phyloP scores from a whole-genome alignment of 2,329 filamentous ascomycete genomes.

The Fusarium coffeatum region DNA sequence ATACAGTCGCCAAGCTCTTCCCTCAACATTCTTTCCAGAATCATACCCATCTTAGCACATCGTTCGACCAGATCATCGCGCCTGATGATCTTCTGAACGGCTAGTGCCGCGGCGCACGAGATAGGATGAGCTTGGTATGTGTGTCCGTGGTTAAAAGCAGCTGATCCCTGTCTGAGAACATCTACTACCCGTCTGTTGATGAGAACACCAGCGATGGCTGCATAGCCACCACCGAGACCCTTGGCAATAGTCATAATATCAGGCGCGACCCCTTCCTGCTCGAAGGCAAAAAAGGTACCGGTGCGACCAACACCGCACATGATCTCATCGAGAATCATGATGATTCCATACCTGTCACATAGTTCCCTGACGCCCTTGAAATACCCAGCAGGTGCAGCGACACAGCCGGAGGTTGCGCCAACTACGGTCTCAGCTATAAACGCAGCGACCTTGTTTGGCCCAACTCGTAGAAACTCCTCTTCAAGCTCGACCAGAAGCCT shows the following conservation, averaged over 20 bases:
- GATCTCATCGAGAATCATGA: slow-evolving; percentile 70
- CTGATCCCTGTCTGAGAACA: slow-evolving; percentile 51
- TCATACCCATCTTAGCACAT: slow-evolving; percentile 63
- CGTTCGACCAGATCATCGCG: slow-evolving; percentile 69
- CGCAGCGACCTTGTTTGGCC: slow-evolving; percentile 50
- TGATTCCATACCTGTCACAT: slow-evolving; percentile 65
- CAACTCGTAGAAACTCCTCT: slow-evolving; percentile 5
- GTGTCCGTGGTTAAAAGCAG: slow-evolving; percentile 63
- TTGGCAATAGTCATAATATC: slow-evolving; percentile 55
- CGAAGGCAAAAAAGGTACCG: slow-evolving; percentile 69
- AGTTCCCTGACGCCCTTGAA: slow-evolving; percentile 48
- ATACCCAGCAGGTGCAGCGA: slow-evolving; percentile 24
- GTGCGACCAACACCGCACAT: slow-evolving; percentile 68
- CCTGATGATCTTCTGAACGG: slow-evolving; percentile 69
- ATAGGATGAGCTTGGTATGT: slow-evolving; percentile 72
- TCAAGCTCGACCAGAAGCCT: neutral
- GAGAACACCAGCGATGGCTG: slow-evolving; percentile 70
- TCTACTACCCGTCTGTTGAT: slow-evolving; percentile 64
- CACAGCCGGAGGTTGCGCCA: slow-evolving; percentile 59
- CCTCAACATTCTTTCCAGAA: neutral
- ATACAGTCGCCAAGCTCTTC: neutral
- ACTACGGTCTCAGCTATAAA: slow-evolving; percentile 72
- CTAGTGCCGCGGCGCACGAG: slow-evolving; percentile 70
- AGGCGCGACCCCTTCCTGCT: slow-evolving; percentile 50
- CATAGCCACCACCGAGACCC: slow-evolving; percentile 63